Evolutionary conservation across 2,329 filamentous ascomycete species (phyloP).

Genomic region (Aspergillus pseudoterreus): DNA sequence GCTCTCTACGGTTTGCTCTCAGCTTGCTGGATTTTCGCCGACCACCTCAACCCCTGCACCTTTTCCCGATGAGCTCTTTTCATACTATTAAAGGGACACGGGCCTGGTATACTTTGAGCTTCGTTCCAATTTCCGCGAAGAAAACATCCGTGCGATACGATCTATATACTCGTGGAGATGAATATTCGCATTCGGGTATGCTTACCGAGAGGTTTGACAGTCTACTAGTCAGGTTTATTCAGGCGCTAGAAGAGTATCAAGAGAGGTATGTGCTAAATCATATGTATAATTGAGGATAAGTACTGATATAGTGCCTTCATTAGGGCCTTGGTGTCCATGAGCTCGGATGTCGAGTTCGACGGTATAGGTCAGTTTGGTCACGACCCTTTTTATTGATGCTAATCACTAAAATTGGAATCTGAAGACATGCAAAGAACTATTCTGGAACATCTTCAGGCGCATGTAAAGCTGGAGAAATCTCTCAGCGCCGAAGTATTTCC

Average conservation of each 20-base stretch:
- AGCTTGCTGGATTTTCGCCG: neutral
- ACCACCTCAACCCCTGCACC: neutral
- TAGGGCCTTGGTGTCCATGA: too few relatives aligned
- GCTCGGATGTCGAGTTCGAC: too few relatives aligned
- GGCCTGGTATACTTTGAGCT: constrained; percentile 22
- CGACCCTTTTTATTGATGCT: neutral
- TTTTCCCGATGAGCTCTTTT: constrained; percentile 25
- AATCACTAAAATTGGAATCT: neutral
- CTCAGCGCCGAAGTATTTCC: constrained; percentile 19
- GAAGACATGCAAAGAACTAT: constrained; percentile 10
- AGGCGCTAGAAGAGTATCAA: too few relatives aligned
- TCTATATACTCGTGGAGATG: constrained; percentile 15
- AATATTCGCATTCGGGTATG: neutral
- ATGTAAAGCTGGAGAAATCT: constrained; percentile 21
- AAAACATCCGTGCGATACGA: constrained; percentile 30
- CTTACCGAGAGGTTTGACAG: neutral
- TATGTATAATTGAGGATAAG: too few relatives aligned
- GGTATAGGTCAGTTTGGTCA: neutral
- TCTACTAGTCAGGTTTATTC: too few relatives aligned
- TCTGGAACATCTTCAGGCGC: constrained; percentile 18
- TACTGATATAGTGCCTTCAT: too few relatives aligned
- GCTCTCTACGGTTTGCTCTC: neutral
- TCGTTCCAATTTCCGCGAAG: constrained; percentile 23
- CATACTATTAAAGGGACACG: constrained; percentile 15
- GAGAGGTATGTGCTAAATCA: too few relatives aligned